A percentile compares a stretch with the other conserved stretches of the same genome.
Conservation (phyloP, 768 basidiomycete species). For the Lactarius sp. region DNA sequence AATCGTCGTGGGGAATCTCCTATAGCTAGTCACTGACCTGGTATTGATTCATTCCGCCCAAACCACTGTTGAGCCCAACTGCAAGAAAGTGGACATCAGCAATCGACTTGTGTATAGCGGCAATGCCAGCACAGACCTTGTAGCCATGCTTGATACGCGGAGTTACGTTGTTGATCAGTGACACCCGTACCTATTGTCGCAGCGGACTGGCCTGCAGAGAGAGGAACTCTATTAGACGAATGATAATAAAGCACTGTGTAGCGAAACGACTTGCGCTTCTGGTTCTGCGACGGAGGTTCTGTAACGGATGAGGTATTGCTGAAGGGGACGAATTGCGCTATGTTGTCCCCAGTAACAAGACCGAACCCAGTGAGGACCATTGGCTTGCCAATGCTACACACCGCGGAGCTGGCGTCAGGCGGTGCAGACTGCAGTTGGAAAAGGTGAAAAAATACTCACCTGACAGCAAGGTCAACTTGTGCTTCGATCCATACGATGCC, state of each 20-base stretch:
- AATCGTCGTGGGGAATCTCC: background rate
- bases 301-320: conserved; percentile 24
- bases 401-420: background rate
- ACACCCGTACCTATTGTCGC: conserved; percentile 5
- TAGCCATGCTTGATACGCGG: conserved; percentile 16
- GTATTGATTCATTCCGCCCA: conserved; percentile 17
- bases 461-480: conserved; percentile 26
- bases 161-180: conserved; percentile 2
- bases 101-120: background rate
- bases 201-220: conserved; percentile 13
- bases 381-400: conserved; percentile 34
- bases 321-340: conserved; percentile 32
- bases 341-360: conserved; percentile 31
- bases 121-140: conserved; percentile 8
- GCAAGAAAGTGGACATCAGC: background rate
- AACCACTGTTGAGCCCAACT: conserved; percentile 10
- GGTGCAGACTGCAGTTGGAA: background rate
- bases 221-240: background rate
- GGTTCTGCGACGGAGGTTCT: background rate
- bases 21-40: conserved; percentile 10
- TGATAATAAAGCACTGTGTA: background rate
- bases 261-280: conserved; percentile 12
- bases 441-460: conserved; percentile 20
- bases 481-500: conserved; percentile 33
- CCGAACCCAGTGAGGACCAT: conserved; percentile 31